These are phyloP conservation scores for Besnoitia besnoiti DNA, from an alignment of 169 alveolate genomes.

Conservation along the genomic window DNA sequence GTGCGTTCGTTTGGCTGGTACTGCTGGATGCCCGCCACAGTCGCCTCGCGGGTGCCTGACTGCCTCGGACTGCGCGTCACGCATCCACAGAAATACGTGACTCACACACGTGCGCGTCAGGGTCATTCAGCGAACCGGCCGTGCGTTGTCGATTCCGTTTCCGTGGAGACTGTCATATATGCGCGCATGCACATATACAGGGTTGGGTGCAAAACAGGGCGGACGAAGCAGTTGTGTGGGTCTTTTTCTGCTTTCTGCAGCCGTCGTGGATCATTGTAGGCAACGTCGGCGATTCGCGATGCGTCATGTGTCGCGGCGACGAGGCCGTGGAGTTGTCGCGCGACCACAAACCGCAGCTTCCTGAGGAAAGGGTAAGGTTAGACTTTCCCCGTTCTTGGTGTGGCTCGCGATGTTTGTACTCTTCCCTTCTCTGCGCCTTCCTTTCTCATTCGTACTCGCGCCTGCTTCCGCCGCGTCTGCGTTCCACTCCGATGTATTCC, in stretches of 20 bases:
- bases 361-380: conserved; percentile 84
- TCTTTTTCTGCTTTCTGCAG: conserved; percentile 14
- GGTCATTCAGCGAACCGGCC: too few relatives aligned
- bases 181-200: background rate
- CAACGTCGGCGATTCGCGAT: conserved; percentile 99
- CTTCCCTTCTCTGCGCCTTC: background rate
- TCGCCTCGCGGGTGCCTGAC: too few relatives aligned
- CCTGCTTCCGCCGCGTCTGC: too few relatives aligned
- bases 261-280: conserved; percentile 87
- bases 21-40: too few relatives aligned
- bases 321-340: conserved; percentile 91
- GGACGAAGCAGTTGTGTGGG: background rate
- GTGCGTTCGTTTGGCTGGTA: too few relatives aligned
- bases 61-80: too few relatives aligned
- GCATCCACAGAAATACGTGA: too few relatives aligned
- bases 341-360: conserved; percentile 98
- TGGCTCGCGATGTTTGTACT: background rate
- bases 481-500: background rate
- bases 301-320: conserved; percentile 93
- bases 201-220: background rate
- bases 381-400: too few relatives aligned
- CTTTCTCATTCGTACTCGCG: background rate
- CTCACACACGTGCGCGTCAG: too few relatives aligned
- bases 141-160: too few relatives aligned
- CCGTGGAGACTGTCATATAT: background rate